phyloP scores from a whole-genome alignment of 164 flowering plant species.

The Stephania yunnanensis region DNA sequence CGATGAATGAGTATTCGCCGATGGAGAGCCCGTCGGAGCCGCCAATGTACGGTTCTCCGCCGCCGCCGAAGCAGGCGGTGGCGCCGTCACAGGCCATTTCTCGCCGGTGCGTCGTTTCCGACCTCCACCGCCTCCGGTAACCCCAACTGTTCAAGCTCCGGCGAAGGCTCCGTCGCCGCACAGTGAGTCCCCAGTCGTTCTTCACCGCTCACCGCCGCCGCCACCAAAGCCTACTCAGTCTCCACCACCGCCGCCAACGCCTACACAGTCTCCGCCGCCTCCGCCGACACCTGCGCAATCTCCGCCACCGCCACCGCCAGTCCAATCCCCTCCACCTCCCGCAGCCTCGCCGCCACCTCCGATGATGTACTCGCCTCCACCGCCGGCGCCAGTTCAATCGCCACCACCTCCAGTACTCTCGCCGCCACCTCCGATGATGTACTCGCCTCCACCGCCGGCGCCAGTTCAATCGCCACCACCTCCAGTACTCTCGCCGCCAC shows the following conservation, averaged over 20 bases:
- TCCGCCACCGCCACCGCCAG: not conserved
- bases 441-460: constrained; percentile 2
- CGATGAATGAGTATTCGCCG: not conserved
- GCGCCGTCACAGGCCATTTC: not conserved
- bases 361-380: not conserved
- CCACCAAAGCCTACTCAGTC: constrained; percentile 12
- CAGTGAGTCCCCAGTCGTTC: no score
- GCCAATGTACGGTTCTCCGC: not conserved
- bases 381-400: not conserved
- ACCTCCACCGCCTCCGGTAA: not conserved
- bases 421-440: constrained; percentile 4
- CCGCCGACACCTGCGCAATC: not conserved
- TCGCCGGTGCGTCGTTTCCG: not conserved
- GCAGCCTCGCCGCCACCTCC: not conserved
- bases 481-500: constrained; percentile 1
- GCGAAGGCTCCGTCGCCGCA: no score
- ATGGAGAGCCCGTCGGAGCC: not conserved
- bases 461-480: not conserved
- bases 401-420: not conserved
- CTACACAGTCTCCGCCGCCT: constrained; percentile 2
- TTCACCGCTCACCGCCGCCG: not conserved
- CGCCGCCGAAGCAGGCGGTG: not conserved
- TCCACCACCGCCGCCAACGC: not conserved
- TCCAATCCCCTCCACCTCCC: constrained; percentile 6
- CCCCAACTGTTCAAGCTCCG: no score